Evolutionary conservation across 495 filamentous ascomycete genomes (phyloP).

Genomic region (Polyplosphaeria fusca): DNA sequence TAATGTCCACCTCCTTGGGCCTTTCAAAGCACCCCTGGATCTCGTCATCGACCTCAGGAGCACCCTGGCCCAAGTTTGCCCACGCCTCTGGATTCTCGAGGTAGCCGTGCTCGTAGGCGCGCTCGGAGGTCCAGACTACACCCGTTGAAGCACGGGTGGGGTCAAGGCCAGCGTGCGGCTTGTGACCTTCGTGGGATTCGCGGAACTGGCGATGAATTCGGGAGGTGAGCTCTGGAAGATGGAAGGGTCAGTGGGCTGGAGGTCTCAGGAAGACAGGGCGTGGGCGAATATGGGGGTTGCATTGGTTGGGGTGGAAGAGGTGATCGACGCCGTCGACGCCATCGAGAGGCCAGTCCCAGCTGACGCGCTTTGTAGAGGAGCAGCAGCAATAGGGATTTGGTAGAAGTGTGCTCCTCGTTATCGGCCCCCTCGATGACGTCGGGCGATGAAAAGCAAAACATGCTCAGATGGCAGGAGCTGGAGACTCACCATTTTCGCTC

Average conservation of each 20-base stretch:
- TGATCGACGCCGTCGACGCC: no score
- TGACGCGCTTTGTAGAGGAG: no score
- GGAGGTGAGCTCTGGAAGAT: conserved; percentile 63
- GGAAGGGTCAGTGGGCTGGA: neutral
- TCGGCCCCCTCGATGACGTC: conserved; percentile 3
- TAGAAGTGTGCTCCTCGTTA: neutral
- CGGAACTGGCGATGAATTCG: conserved; percentile 84
- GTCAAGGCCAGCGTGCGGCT: conserved; percentile 84
- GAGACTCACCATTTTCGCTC: conserved; percentile 35
- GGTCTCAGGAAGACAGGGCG: neutral
- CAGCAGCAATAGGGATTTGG: neutral
- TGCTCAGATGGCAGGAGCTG: neutral
- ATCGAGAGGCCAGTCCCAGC: no score
- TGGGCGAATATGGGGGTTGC: no score
- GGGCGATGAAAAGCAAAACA: neutral
- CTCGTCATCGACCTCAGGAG: conserved; percentile 90
- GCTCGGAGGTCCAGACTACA: conserved; percentile 44
- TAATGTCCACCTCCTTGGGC: conserved; percentile 77
- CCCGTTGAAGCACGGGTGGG: conserved; percentile 64
- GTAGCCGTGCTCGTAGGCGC: conserved; percentile 49
- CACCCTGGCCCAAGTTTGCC: conserved; percentile 94
- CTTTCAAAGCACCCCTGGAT: conserved; percentile 86
- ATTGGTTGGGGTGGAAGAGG: no score
- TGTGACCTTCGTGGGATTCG: conserved; percentile 80
- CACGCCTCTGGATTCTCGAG: conserved; percentile 75